Base-by-base conservation (phyloP, 2,329 filamentous ascomycete species). In the Aspergillus novoparasiticus region DNA sequence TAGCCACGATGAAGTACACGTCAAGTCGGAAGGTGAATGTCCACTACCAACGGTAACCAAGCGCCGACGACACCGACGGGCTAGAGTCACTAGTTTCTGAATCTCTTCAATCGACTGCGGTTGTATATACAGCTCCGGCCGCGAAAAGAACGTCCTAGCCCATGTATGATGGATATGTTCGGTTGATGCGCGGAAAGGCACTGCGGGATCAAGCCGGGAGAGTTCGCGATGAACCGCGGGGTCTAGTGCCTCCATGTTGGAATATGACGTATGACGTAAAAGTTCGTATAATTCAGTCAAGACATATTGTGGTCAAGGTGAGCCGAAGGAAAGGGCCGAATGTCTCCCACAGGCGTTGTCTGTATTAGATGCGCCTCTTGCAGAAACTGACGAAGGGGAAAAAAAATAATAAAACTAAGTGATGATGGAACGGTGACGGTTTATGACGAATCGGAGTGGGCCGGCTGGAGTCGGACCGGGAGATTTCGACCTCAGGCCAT, bases 1-100 rank as follows among this genome's bases (percentile, higher is more conserved):
- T 75, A 97, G 89, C 95, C 95, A 98, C 67, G 91, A 92, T 19
- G 92, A 95, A 6, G 94, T 96, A 79, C 93, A 96, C 5, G 94
- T 98, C 50, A 99, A 81, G 73, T 94, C 90, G 67, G 91, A 96
- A 9, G 94, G 95, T 60, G 94, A 97, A 81, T 99, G 94, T 61
- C 89, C 93, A 71, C 91, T 94, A 64, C 95, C 94, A n/a, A 94
- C 90, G 6, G 91, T 91, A 41, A 94, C 90, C 63, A 99, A 81
- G 64, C 93, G 90, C 54, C 92, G 89, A 48, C 93, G 88, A 78
- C 91, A 95, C 79, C 84, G 86, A 63, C 91, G 89, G 6, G 95
- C 95, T 26, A 97, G 86, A 48, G 85, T 89, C 65, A 97, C 86
- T 57, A 91, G 84, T 77, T 96, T 94, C 77, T 94, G 90, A 68